Evolutionary conservation across 371 early-diverging fungal species (phyloP).

Genomic region (Apophysomyces elegans): DNA sequence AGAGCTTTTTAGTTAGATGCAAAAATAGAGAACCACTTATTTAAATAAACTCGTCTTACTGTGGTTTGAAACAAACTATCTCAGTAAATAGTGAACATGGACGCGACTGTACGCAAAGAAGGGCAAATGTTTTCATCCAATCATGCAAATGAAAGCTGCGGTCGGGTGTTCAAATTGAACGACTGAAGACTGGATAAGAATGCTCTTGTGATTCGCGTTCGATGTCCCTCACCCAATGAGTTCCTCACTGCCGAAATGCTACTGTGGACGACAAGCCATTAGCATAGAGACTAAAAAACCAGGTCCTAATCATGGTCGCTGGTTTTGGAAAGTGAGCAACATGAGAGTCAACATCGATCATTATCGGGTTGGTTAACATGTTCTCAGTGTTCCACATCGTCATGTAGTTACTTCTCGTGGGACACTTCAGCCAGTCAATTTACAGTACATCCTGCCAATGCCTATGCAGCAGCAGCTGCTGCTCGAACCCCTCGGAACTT

Average conservation of each 20-base stretch:
- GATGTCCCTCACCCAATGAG: not conserved
- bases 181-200: too few species aligned
- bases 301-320: conserved; percentile 30
- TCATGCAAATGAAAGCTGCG: too few species aligned
- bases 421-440: conserved; percentile 33
- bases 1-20: too few species aligned
- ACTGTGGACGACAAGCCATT: conserved; percentile 4
- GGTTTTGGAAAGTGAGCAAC: conserved; percentile 40
- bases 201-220: too few species aligned
- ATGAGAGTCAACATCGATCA: conserved; percentile 1
- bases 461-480: conserved; percentile 19
- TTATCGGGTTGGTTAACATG: not conserved
- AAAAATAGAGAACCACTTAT: too few species aligned
- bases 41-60: too few species aligned
- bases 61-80: too few species aligned
- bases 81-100: too few species aligned
- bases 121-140: too few species aligned
- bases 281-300: conserved; percentile 5
- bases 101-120: too few species aligned
- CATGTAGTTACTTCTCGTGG: conserved; percentile 41
- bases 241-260: conserved; percentile 1
- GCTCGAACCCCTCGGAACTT: not conserved
- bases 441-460: conserved; percentile 21
- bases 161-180: too few species aligned
- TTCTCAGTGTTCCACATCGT: conserved; percentile 33